Conservation (phyloP, 2,329 filamentous ascomycete genomes). For the Zasmidium cellare region DNA sequence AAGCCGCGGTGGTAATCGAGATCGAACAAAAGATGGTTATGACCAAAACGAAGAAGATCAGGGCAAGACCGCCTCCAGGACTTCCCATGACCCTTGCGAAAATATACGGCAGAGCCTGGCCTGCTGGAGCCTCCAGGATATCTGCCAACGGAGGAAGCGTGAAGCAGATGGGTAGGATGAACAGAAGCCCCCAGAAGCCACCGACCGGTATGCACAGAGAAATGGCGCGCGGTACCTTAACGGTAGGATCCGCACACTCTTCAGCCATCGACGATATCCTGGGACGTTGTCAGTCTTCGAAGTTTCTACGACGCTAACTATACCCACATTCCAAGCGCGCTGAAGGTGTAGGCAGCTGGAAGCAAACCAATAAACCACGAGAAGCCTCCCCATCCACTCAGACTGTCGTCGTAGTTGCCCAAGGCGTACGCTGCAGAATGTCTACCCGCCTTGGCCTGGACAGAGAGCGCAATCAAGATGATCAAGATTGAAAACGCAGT, state of each 20-base stretch:
- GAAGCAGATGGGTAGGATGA: slow-evolving; percentile 56
- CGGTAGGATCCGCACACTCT: slow-evolving; percentile 55
- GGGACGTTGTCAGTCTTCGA: not conserved
- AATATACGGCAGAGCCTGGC: slow-evolving; percentile 54
- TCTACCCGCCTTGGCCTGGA: slow-evolving; percentile 55
- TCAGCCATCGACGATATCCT: slow-evolving; percentile 61
- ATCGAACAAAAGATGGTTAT: slow-evolving; percentile 57
- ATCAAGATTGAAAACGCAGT: slow-evolving; percentile 58
- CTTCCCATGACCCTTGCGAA: slow-evolving; percentile 52
- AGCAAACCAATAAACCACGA: slow-evolving; percentile 64
- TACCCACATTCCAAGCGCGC: slow-evolving; percentile 58
- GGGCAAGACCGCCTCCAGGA: slow-evolving; percentile 47
- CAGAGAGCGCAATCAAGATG: slow-evolving; percentile 57
- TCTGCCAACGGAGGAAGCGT: slow-evolving; percentile 50
- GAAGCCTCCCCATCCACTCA: slow-evolving; percentile 61
- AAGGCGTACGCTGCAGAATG: slow-evolving; percentile 53
- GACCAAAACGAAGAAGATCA: slow-evolving; percentile 52
- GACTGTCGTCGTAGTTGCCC: slow-evolving; percentile 56
- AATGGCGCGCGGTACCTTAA: slow-evolving; percentile 56
- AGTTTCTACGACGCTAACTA: not conserved
- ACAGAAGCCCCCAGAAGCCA: slow-evolving; percentile 56
- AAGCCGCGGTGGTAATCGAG: slow-evolving; percentile 54
- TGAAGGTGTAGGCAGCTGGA: slow-evolving; percentile 40
- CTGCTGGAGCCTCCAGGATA: slow-evolving; percentile 46
- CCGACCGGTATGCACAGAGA: slow-evolving; percentile 55